These are phyloP conservation scores for Colletotrichum caudatum DNA, from an alignment of 2,329 filamentous ascomycete genomes.

Conservation along the genomic window DNA sequence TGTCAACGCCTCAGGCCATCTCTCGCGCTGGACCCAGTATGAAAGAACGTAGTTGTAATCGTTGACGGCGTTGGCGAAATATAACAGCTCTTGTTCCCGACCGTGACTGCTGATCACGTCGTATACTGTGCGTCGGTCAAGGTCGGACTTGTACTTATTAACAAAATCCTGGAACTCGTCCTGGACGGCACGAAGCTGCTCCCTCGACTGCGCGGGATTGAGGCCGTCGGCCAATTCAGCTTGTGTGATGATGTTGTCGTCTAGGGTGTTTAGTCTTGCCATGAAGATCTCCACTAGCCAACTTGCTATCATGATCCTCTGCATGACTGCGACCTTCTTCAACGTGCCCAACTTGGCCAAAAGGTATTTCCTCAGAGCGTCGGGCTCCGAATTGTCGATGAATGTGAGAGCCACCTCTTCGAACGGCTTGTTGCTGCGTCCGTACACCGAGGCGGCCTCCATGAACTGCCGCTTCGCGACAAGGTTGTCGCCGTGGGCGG, in stretches of 20 bases:
- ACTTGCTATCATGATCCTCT: conserved; percentile 92
- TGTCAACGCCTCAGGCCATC: conserved; percentile 87
- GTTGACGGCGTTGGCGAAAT: conserved; percentile 87
- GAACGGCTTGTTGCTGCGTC: conserved; percentile 95
- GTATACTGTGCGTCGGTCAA: conserved; percentile 93
- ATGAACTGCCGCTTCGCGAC: conserved; percentile 83
- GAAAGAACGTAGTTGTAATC: conserved; percentile 96
- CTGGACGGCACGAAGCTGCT: conserved; percentile 77
- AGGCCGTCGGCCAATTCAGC: conserved; percentile 81
- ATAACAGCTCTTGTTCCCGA: conserved; percentile 90
- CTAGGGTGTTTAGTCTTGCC: conserved; percentile 93
- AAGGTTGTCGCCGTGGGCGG: conserved; percentile 90
- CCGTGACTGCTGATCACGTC: conserved; percentile 97
- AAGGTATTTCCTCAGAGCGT: conserved; percentile 91
- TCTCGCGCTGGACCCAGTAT: conserved; percentile 97
- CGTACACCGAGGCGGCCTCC: conserved; percentile 91
- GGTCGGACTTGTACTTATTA: conserved; percentile 83
- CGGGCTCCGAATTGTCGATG: conserved; percentile 89
- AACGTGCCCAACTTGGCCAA: conserved; percentile 84
- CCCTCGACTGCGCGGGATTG: conserved; percentile 77
- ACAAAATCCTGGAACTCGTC: conserved; percentile 92
- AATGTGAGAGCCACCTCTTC: conserved; percentile 94
- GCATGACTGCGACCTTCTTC: conserved; percentile 89
- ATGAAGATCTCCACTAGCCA: conserved; percentile 98
- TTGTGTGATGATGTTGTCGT: conserved; percentile 92